phyloP scores from a whole-genome alignment of 768 basidiomycete genomes.

The Rhodotorula diobovata region DNA sequence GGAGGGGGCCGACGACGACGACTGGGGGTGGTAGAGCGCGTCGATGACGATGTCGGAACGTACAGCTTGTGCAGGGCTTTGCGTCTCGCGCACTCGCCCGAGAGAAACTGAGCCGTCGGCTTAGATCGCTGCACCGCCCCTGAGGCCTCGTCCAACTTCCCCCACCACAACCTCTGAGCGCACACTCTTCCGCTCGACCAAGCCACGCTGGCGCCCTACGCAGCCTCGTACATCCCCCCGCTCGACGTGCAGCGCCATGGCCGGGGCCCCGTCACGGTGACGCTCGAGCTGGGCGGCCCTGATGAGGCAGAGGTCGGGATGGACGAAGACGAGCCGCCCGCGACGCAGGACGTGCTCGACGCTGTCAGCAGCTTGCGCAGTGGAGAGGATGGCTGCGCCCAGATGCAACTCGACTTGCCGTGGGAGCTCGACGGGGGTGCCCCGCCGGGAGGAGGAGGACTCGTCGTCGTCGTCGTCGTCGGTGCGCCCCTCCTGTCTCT shows the following conservation, averaged over 20 bases:
- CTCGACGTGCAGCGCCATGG: background rate
- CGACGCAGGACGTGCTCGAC: conserved; percentile 14
- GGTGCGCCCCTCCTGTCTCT: background rate
- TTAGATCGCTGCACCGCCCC: background rate
- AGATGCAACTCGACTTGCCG: conserved; percentile 21
- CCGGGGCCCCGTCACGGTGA: conserved; percentile 2
- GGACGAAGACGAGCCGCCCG: conserved; percentile 13
- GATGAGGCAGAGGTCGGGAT: background rate
- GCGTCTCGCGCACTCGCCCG: background rate
- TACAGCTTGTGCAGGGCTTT: too few species aligned
- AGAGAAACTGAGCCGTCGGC: background rate
- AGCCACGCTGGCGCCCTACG: conserved; percentile 28
- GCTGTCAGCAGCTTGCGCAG: conserved; percentile 5
- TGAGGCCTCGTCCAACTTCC: too few species aligned
- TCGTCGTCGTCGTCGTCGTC: conserved; percentile 4
- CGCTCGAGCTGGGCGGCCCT: background rate
- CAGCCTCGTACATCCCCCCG: conserved; percentile 4
- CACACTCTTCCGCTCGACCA: too few species aligned
- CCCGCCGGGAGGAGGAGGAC: too few species aligned
- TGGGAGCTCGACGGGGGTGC: conserved; percentile 21
- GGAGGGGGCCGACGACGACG: background rate
- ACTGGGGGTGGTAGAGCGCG: conserved; percentile 2
- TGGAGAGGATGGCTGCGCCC: background rate
- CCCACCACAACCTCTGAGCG: too few species aligned
- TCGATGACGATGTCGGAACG: background rate